A percentile compares a stretch with the other conserved stretches of the same genome.
phyloP scores from a whole-genome alignment of 352 stramenopile species.

The Globisporangium emineosum region DNA sequence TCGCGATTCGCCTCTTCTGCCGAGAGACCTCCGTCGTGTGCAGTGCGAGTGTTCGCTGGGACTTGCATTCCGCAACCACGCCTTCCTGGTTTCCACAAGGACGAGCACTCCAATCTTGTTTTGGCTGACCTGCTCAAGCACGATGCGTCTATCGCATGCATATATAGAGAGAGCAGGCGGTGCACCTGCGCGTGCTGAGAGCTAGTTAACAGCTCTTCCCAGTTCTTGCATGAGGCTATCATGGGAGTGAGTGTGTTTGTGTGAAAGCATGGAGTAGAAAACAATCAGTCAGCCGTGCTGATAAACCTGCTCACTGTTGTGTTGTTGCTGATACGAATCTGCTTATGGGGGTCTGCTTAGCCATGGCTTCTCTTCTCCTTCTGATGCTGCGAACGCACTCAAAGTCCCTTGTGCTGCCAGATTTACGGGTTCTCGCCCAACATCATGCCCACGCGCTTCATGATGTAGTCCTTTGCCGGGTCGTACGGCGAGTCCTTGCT shows the following conservation, averaged over 20 bases:
- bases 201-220: not conserved
- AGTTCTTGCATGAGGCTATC: not conserved
- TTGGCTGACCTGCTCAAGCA: too few species aligned
- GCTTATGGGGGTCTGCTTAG: not conserved
- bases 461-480: conserved; percentile 98
- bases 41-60: too few species aligned
- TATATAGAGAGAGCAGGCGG: too few species aligned
- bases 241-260: not conserved
- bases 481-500: conserved; percentile 96
- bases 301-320: not conserved
- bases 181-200: too few species aligned
- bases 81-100: too few species aligned
- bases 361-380: not conserved
- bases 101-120: too few species aligned
- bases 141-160: too few species aligned
- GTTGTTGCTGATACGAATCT: conserved; percentile 1
- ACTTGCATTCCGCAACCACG: too few species aligned
- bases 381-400: not conserved
- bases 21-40: too few species aligned
- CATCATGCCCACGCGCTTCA: conserved; percentile 96
- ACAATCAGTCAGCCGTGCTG: not conserved
- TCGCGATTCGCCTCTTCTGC: too few species aligned
- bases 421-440: conserved; percentile 63
- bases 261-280: not conserved
- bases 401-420: not conserved